Evolutionary conservation across 2,329 filamentous ascomycete genomes (phyloP).

Genomic region (Chrysoporthe puriensis): DNA sequence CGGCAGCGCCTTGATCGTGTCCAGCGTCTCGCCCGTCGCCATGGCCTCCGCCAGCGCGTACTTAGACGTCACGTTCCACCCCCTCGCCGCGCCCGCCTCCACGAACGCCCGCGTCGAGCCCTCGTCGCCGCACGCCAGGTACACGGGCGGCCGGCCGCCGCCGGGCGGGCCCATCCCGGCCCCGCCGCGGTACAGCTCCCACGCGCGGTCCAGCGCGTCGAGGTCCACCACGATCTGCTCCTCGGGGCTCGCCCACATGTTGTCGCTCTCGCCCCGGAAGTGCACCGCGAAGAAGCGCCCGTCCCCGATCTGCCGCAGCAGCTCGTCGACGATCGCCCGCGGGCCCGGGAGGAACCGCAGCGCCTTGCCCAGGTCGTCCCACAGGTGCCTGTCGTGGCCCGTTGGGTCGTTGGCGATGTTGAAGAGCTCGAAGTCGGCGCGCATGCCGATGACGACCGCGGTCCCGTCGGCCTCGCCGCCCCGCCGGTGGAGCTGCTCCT

Average conservation of each 20-base stretch:
- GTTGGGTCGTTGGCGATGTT: slow-evolving; percentile 41
- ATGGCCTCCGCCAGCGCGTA: slow-evolving; percentile 33
- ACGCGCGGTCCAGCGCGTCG: slow-evolving; percentile 39
- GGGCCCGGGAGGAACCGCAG: slow-evolving; percentile 37
- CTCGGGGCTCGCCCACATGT: slow-evolving; percentile 39
- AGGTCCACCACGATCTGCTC: slow-evolving; percentile 39
- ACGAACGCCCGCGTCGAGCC: slow-evolving; percentile 37
- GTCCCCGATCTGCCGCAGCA: slow-evolving; percentile 33
- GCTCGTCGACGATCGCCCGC: slow-evolving; percentile 32
- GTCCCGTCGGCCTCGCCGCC: slow-evolving; percentile 11
- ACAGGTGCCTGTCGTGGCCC: slow-evolving; percentile 37
- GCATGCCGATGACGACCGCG: slow-evolving; percentile 38
- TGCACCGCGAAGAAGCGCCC: slow-evolving; percentile 40
- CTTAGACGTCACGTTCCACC: slow-evolving; percentile 42
- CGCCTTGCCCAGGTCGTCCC: slow-evolving; percentile 39
- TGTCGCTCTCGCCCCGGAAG: slow-evolving; percentile 41
- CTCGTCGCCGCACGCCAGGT: slow-evolving; percentile 41
- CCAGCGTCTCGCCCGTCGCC: slow-evolving; percentile 28
- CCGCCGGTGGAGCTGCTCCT: neutral
- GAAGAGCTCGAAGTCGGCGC: slow-evolving; percentile 38
- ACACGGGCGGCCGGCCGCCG: slow-evolving; percentile 38
- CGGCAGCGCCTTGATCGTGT: slow-evolving; percentile 35
- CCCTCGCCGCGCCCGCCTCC: slow-evolving; percentile 34
- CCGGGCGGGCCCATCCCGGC: neutral
- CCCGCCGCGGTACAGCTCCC: slow-evolving; percentile 32